A percentile compares a stretch with the other conserved stretches of the same genome.
Evolutionary conservation across 345 rosid genomes (phyloP).

Genomic region (Murraya paniculata): DNA sequence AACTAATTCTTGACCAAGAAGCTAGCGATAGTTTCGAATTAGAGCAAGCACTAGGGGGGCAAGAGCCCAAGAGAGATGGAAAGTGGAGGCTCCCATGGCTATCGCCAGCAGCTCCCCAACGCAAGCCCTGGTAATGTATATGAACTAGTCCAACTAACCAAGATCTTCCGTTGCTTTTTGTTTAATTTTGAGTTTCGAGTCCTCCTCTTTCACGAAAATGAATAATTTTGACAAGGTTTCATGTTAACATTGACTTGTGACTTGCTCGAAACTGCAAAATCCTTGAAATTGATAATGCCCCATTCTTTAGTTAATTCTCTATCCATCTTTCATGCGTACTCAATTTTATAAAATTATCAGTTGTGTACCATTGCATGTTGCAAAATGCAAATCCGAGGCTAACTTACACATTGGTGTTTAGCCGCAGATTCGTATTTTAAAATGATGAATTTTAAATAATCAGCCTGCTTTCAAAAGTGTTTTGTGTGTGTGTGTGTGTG

Average conservation of each 20-base stretch:
- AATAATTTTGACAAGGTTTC: neutral
- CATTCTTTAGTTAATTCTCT: no score
- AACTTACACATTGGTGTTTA: no score
- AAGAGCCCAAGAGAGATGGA: slow-evolving; percentile 32
- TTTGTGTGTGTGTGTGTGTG: no score
- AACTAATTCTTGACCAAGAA: slow-evolving; percentile 2
- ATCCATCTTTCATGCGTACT: neutral
- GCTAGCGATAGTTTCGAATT: neutral
- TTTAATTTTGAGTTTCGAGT: neutral
- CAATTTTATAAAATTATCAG: neutral
- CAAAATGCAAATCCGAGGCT: neutral
- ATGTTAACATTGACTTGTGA: no score
- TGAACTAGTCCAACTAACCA: neutral
- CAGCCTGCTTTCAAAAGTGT: no score
- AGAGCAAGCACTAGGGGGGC: neutral
- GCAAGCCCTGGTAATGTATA: slow-evolving; percentile 34
- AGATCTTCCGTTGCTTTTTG: neutral
- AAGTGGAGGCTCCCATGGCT: slow-evolving; percentile 65
- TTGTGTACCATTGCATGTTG: neutral
- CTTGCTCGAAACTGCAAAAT: neutral
- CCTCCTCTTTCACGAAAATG: slow-evolving; percentile 9
- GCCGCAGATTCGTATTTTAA: no score
- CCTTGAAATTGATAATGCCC: no score
- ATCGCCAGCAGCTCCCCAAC: slow-evolving; percentile 47
- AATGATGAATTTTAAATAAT: no score